Base-by-base conservation (phyloP, 164 flowering plant genomes). In the Echeveria elegans region DNA sequence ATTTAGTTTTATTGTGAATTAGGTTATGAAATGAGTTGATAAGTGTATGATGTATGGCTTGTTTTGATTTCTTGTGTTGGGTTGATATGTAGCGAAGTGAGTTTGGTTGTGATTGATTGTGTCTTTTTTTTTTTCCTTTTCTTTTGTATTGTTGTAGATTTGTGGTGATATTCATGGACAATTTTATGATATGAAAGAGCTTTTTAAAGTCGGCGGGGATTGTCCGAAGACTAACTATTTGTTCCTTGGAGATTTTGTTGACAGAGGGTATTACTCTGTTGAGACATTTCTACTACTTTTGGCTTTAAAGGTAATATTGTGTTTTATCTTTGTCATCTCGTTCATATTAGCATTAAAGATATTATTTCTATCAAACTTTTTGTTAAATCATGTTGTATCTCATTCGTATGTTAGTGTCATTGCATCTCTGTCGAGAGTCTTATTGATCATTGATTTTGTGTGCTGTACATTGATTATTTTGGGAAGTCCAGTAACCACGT, bases 161-260 rank as follows among this genome's bases (percentile, higher is more conserved):
- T 94, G 99, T 70, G 99, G 99, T 23, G 99, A 94, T 74, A 94
- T 94, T 66, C 99, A 94, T 70, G 99, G 99, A 45, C 97, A 94
- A 72, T 94, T 94, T 61, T 92, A 94, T 80, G 99, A 94, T 81
- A 81, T 92, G 96, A 94, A 91, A 77, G 99, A 94, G 89, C 92
- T 94, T 61, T 94, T 94, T 75, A 89, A 83, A 86, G 99, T 94
- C 1, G 99, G 97, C 62, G 97, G 96, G 68, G 97, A 94, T 84
- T 94, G 99, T 73, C 99, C 99, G 28, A 88, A 92, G 86, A 94
- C 99, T 2, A 94, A 92, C 70, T 94, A 94, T 78, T 78, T 94
- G 78, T 94, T 94, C 74, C 92, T 94, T 63, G 99, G 97, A 65
- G 99, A 94, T 79, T 94, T 94, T 80, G 99, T 94, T 69, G 99